Conservation (phyloP, 75 land plant genomes). For the Chamaecyparis obtusa region DNA sequence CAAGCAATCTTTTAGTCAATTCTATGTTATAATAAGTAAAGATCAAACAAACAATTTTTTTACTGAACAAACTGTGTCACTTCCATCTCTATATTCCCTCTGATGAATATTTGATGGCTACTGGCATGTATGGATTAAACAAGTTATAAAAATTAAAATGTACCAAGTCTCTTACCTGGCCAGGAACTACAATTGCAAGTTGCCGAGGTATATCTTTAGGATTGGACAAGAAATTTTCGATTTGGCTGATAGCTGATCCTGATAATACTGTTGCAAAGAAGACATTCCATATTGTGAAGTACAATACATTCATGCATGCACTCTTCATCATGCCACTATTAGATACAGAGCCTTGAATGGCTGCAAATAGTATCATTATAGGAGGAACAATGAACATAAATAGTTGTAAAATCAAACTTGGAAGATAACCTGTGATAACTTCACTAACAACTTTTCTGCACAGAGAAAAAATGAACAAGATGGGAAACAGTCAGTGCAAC, state of each 20-base stretch:
- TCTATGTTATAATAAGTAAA: not conserved
- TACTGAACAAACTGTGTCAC: not conserved
- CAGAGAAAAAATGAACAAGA: not conserved
- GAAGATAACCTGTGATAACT: slow-evolving; percentile 89
- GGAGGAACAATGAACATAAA: slow-evolving; percentile 75
- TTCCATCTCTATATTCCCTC: not conserved
- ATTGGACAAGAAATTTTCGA: slow-evolving; percentile 44
- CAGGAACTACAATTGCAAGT: slow-evolving; percentile 85
- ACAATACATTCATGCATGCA: slow-evolving; percentile 74
- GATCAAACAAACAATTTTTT: not conserved
- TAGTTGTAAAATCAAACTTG: slow-evolving; percentile 71
- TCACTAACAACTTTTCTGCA: slow-evolving; percentile 77
- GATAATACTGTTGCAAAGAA: slow-evolving; percentile 84
- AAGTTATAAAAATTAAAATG: not conserved
- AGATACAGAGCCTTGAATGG: slow-evolving; percentile 78
- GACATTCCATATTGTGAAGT: slow-evolving; percentile 75
- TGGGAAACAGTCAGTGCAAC: not conserved
- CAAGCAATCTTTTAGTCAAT: not conserved
- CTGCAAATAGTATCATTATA: slow-evolving; percentile 64
- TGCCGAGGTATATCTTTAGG: slow-evolving; percentile 73
- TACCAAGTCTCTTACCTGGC: slow-evolving; percentile 54
- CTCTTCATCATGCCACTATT: slow-evolving; percentile 68
- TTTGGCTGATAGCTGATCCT: slow-evolving; percentile 52
- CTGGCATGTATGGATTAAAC: not conserved
- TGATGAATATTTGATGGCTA: not conserved